Conservation (phyloP, 139 green algal genomes). For the Micractinium sp. region DNA sequence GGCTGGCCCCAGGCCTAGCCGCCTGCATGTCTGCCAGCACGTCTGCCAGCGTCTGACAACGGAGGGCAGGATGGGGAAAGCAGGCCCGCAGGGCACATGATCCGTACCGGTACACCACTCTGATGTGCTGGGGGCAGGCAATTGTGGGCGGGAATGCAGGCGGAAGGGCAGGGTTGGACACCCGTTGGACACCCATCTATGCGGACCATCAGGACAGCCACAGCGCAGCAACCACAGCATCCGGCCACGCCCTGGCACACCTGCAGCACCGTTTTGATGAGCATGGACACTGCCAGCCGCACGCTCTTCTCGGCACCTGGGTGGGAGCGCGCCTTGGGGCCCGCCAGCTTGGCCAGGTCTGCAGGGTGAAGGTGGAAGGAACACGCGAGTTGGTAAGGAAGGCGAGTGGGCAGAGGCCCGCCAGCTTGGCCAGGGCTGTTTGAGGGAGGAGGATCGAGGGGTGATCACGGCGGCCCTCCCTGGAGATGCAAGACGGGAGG, state of each 20-base stretch:
- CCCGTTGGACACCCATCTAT: not conserved
- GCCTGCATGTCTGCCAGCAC: too few species aligned
- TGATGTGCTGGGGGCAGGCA: too few species aligned
- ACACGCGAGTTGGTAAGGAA: not conserved
- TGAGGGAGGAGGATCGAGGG: too few species aligned
- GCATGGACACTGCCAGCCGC: constrained; percentile 58
- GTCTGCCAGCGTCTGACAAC: too few species aligned
- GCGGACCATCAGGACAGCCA: not conserved
- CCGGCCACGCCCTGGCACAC: not conserved
- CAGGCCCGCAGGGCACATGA: too few species aligned
- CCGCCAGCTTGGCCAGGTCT: constrained; percentile 46
- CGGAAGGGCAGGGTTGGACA: not conserved
- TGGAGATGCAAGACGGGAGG: too few species aligned
- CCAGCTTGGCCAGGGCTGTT: too few species aligned
- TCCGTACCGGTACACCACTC: too few species aligned
- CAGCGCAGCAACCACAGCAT: not conserved
- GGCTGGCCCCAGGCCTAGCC: too few species aligned
- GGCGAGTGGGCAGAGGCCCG: not conserved
- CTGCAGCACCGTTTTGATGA: constrained; percentile 73
- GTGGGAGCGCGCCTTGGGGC: constrained; percentile 24
- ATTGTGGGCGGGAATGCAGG: not conserved
- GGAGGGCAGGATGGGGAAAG: too few species aligned
- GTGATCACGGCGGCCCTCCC: too few species aligned
- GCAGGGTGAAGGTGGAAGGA: not conserved
- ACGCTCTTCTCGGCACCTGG: constrained; percentile 67